phyloP scores from a whole-genome alignment of 2,329 filamentous ascomycete genomes.

The Diaporthe amygdali region DNA sequence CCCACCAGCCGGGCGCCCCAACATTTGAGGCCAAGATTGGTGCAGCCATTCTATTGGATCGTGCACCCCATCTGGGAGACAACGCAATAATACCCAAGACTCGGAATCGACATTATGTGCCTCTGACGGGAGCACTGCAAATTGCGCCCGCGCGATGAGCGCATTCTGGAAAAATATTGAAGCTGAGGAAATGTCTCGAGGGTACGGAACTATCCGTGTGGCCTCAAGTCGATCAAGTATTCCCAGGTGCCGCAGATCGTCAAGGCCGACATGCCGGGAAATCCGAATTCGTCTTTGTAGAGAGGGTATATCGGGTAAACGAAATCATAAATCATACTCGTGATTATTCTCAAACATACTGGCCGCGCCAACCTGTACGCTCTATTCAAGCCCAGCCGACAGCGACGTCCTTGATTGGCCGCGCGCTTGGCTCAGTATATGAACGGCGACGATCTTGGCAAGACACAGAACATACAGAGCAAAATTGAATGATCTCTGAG shows the following conservation, averaged over 20 bases:
- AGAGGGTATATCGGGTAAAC: not conserved
- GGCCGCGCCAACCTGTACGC: not conserved
- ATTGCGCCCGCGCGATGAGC: not conserved
- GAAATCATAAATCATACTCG: not conserved
- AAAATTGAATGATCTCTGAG: not conserved
- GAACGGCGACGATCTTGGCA: not conserved
- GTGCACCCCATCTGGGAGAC: not conserved
- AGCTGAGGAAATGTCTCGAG: not conserved
- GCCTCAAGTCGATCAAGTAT: not conserved
- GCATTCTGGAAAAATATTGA: not conserved
- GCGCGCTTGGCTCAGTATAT: not conserved
- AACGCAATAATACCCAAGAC: not conserved
- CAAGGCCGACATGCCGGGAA: not conserved
- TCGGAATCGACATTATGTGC: not conserved
- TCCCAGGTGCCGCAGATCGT: not conserved
- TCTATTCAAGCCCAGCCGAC: not conserved
- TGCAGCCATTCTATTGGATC: not conserved
- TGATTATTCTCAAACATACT: slow-evolving; percentile 8
- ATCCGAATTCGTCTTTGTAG: not conserved
- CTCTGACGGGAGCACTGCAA: not conserved
- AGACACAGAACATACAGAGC: not conserved
- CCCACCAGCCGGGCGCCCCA: not conserved
- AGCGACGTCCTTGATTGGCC: not conserved
- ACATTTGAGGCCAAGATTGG: not conserved
- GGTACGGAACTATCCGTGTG: not conserved